A percentile compares a stretch with the other conserved stretches of the same genome.
These are phyloP conservation scores for Capsicum pubescens DNA, from an alignment of 257 asterid genomes.

Conservation along the genomic window DNA sequence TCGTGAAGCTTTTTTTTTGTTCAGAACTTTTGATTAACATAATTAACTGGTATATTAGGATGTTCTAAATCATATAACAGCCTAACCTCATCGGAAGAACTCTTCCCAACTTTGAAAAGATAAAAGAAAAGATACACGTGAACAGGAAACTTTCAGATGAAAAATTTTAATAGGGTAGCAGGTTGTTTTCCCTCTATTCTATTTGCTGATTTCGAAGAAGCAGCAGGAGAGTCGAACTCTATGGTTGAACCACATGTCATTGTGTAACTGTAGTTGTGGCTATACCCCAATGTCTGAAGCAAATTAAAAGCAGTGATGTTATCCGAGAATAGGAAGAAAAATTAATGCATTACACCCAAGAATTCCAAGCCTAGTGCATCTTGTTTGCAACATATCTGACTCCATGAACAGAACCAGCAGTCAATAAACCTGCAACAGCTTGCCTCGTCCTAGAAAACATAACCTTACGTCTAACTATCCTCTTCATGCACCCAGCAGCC, in stretches of 20 bases:
- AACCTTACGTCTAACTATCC: slow-evolving; percentile 74
- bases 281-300: slow-evolving; percentile 13
- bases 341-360: slow-evolving; percentile 46
- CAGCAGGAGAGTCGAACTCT: slow-evolving; percentile 6
- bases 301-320: neutral
- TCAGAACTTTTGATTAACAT: neutral
- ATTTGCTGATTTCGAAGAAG: neutral
- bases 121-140: neutral
- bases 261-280: neutral
- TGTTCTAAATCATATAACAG: neutral
- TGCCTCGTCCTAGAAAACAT: slow-evolving; percentile 90
- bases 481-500: slow-evolving; percentile 67
- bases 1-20: neutral
- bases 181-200: neutral
- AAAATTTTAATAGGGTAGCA: neutral
- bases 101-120: neutral
- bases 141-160: neutral
- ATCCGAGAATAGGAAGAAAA: neutral
- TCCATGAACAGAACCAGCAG: slow-evolving; percentile 77
- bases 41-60: neutral
- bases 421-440: slow-evolving; percentile 83
- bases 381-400: slow-evolving; percentile 68
- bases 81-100: neutral
- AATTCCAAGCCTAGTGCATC: slow-evolving; percentile 83
- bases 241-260: neutral